phyloP scores from a whole-genome alignment of 345 rosid species.

The Carallia pectinifolia region DNA sequence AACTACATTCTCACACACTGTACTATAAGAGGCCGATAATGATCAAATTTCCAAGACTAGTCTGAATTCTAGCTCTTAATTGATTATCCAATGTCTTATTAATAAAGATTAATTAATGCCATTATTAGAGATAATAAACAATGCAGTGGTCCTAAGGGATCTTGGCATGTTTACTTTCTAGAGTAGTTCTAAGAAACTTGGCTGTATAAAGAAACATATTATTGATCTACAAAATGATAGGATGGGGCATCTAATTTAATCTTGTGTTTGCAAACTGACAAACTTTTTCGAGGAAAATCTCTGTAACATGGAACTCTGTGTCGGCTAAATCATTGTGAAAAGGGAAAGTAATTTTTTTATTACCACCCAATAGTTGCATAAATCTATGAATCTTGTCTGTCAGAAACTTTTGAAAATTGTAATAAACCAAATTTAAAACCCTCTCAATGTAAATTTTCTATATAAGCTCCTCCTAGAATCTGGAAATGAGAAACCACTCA shows the following conservation, averaged over 20 bases:
- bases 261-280: conserved; percentile 28
- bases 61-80: neutral
- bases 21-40: too few relatives aligned
- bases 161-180: conserved; percentile 17
- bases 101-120: neutral
- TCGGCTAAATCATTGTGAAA: conserved; percentile 8
- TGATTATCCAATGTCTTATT: neutral
- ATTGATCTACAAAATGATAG: conserved; percentile 14
- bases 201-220: neutral
- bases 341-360: conserved; percentile 13
- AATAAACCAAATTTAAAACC: conserved; percentile 1
- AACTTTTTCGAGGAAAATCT: conserved; percentile 22
- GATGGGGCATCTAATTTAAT: conserved; percentile 25
- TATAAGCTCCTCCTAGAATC: conserved; percentile 6
- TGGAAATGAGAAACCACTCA: conserved; percentile 24
- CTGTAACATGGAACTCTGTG: conserved; percentile 19
- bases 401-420: conserved; percentile 35
- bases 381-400: conserved; percentile 59
- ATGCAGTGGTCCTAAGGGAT: conserved; percentile 19
- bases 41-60: too few relatives aligned
- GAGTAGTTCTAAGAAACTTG: neutral
- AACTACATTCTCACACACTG: too few relatives aligned
- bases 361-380: conserved; percentile 22
- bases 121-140: conserved; percentile 4
- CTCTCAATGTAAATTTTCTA: neutral